These are phyloP conservation scores for Botryotinia narcissicola DNA, from an alignment of 2,329 filamentous ascomycete species.

Conservation along the genomic window DNA sequence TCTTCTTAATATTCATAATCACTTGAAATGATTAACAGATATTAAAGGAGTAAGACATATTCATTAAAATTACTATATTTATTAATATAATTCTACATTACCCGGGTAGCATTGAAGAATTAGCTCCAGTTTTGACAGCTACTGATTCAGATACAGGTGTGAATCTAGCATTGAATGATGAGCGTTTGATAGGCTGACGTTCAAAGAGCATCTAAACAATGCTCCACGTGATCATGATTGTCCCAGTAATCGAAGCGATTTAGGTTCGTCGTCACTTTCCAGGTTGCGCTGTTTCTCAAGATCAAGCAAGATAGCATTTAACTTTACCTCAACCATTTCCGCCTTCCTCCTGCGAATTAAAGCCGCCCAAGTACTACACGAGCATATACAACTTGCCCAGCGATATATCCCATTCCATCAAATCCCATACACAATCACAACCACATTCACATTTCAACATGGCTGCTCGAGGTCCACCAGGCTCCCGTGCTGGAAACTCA, in stretches of 20 bases:
- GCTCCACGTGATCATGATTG: slow-evolving; percentile 18
- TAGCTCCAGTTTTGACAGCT: background rate
- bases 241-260: slow-evolving; percentile 14
- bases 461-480: slow-evolving; percentile 75
- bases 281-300: slow-evolving; percentile 15
- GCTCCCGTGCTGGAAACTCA: slow-evolving; percentile 65
- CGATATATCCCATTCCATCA: slow-evolving; percentile 9
- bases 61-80: background rate
- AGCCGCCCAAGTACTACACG: background rate
- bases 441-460: slow-evolving; percentile 50
- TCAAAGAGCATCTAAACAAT: background rate
- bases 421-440: slow-evolving; percentile 19
- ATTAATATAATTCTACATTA: background rate
- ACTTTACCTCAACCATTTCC: slow-evolving; percentile 3
- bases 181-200: background rate
- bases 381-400: background rate
- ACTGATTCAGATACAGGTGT: background rate
- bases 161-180: background rate
- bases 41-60: background rate
- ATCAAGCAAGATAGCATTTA: slow-evolving; percentile 20
- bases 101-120: background rate
- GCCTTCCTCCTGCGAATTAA: background rate
- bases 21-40: background rate
- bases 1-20: background rate
- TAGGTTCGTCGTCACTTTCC: slow-evolving; percentile 20